Percentiles rank a stretch among this genome's conserved stretches.
Evolutionary conservation across 73 alveolate species (phyloP).

Genomic region (Paramecium sonneborni): DNA sequence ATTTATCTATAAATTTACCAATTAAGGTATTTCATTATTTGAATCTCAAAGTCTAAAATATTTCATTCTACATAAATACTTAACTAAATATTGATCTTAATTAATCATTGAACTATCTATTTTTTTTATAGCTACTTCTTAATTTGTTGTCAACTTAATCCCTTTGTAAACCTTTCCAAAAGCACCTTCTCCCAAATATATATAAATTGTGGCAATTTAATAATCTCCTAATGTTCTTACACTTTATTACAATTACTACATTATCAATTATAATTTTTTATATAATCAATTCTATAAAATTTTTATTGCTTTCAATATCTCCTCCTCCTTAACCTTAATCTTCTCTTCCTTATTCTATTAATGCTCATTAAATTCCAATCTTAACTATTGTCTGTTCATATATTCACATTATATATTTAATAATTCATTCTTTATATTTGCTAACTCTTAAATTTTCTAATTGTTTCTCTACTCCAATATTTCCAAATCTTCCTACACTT

Average conservation of each 20-base stretch:
- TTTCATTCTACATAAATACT: neutral
- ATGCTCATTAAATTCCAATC: neutral
- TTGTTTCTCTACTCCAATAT: no score
- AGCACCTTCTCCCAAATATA: slow-evolving; percentile 65
- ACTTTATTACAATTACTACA: neutral
- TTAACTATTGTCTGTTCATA: no score
- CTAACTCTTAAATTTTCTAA: no score
- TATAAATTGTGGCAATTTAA: slow-evolving; percentile 19
- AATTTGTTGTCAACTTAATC: neutral
- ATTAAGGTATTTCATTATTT: slow-evolving; percentile 47
- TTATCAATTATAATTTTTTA: neutral
- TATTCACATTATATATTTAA: no score
- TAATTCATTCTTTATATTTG: no score
- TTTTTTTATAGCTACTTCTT: slow-evolving; percentile 62
- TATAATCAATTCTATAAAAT: neutral
- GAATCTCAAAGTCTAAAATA: slow-evolving; percentile 23
- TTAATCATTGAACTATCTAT: slow-evolving; percentile 44
- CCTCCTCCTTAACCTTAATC: neutral
- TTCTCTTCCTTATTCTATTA: neutral
- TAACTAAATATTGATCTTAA: slow-evolving; percentile 21
- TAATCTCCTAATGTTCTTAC: slow-evolving; percentile 43
- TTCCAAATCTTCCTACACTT: no score
- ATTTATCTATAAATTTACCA: slow-evolving; percentile 46
- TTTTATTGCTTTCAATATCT: neutral
- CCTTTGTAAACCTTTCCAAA: slow-evolving; percentile 68